Evolutionary conservation across 148 eudicot genomes (phyloP), one percentile per base, ranked within the genome.

Genomic region (Heliamphora exappendiculata): DNA sequence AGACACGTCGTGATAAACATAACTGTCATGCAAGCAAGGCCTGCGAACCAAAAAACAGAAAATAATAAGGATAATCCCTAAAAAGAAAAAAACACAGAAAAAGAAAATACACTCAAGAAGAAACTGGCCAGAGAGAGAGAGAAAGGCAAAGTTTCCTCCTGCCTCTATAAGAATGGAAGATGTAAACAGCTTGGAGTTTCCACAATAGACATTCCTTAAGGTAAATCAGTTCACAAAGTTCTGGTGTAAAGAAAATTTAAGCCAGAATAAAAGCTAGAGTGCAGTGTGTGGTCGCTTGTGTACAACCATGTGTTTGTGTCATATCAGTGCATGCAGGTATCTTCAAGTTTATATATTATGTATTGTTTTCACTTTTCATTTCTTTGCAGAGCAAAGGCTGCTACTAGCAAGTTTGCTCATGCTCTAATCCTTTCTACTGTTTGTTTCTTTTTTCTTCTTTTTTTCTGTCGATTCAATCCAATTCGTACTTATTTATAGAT

Each of bases 1-100:
- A 94, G 92, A 83, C 87, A 92, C 58, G 98, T 90, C 45, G 98
- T 94, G 70, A 92, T 89, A 63, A 92, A 80, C 93, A 94, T 90
- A 75, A 92, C 97, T 28, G 91, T 79, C 91, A 92, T 88, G 85
- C 91, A 91, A 63, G 98, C 96, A 55, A 94, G 82, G 67, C 98
- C 98, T 94, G 92, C 31, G 45, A 80, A 72, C 62, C 75, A 67
- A 19, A 78, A 73, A 50, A 36, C 62, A 76, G 8, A 34, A 1
- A 47, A 49, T 33, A 22, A 31, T 33, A 75, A 45, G n/a, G 31
- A 31, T 31, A 59, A 31, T 5, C 24, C 65, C 14, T 11, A 57
- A 37, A 55, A 16, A 54, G 14, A 73, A 2, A 75, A 44, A 29
- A 19, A n/a, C 4, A 28, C 67, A 64, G n/a, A 49, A 47, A 75